A percentile compares a stretch with the other conserved stretches of the same genome.
phyloP scores from a whole-genome alignment of 495 filamentous ascomycete species.

The Podospora tetraspora region DNA sequence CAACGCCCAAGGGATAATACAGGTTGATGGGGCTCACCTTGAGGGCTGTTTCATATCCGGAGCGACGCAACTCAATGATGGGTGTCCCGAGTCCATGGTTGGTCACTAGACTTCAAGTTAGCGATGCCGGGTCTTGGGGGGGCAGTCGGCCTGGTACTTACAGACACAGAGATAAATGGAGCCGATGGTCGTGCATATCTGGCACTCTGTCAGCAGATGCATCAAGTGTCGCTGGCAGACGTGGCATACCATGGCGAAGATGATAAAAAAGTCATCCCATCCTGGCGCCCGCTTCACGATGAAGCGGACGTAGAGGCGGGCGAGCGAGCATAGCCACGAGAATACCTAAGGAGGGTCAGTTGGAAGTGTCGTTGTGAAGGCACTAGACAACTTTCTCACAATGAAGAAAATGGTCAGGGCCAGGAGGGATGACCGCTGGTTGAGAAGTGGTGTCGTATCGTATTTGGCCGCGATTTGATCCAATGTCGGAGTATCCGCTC shows the following conservation, averaged over 20 bases:
- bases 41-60: background rate
- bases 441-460: background rate
- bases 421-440: background rate
- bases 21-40: background rate
- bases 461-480: background rate
- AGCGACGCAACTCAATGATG: background rate
- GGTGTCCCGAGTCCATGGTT: background rate
- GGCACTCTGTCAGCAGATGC: background rate
- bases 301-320: slow-evolving; percentile 29
- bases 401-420: background rate
- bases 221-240: background rate
- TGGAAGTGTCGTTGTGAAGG: background rate
- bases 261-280: slow-evolving; percentile 35
- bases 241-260: slow-evolving; percentile 23
- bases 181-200: background rate
- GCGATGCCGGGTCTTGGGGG: background rate
- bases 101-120: background rate
- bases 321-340: slow-evolving; percentile 26
- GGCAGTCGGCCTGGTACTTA: background rate
- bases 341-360: background rate
- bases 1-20: background rate
- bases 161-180: slow-evolving; percentile 1
- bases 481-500: background rate
- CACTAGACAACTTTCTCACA: background rate
- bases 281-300: slow-evolving; percentile 22